Evolutionary conservation across 495 filamentous ascomycete species (phyloP).

Genomic region (Xylaria grammica): DNA sequence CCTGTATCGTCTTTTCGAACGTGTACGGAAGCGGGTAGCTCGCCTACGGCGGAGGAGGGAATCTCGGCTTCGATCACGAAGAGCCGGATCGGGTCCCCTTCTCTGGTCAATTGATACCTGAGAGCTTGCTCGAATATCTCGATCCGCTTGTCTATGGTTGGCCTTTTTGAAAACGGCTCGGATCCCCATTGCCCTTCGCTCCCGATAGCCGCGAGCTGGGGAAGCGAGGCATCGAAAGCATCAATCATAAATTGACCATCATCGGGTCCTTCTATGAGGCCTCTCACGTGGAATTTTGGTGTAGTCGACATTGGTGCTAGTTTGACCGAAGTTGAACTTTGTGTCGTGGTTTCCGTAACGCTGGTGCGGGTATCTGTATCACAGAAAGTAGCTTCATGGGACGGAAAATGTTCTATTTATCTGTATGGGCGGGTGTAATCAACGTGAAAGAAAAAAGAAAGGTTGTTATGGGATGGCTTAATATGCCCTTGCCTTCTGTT

Average conservation of each 20-base stretch:
- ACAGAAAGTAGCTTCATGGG: too few relatives aligned
- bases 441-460: too few relatives aligned
- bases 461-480: too few relatives aligned
- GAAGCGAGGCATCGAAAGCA: constrained; percentile 13
- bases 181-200: constrained; percentile 14
- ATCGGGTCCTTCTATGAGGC: not conserved
- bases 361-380: not conserved
- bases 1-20: constrained; percentile 4
- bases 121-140: not conserved
- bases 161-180: not conserved
- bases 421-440: too few relatives aligned
- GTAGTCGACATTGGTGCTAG: constrained; percentile 4
- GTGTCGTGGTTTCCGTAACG: not conserved
- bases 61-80: constrained; percentile 19
- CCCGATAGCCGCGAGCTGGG: constrained; percentile 6
- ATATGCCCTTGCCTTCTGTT: too few relatives aligned
- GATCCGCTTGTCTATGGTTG: not conserved
- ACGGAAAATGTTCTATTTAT: too few relatives aligned
- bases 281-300: constrained; percentile 14
- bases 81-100: constrained; percentile 6
- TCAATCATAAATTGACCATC: constrained; percentile 12
- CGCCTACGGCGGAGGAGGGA: not conserved
- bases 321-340: not conserved
- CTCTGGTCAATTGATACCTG: constrained; percentile 7
- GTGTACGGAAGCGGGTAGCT: constrained; percentile 3